Percentiles rank a stretch among this genome's conserved stretches.
These are phyloP conservation scores for Zygoascus bituminiphila DNA, from an alignment of 805 yeast species.

Conservation along the genomic window DNA sequence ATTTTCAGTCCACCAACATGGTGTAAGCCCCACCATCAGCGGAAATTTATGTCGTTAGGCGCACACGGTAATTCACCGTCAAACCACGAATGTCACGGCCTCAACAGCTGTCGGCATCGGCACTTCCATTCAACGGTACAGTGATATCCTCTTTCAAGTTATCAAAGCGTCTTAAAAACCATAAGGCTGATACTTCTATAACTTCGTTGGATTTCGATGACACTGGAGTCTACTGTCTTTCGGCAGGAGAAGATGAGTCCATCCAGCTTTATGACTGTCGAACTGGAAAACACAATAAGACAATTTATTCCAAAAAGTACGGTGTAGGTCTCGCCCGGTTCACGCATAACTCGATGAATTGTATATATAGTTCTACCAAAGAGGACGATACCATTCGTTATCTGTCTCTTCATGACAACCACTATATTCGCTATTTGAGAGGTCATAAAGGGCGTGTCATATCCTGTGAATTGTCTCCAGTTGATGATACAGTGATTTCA, in stretches of 20 bases:
- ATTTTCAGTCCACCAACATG: too few species aligned
- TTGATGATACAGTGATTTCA: constrained; percentile 53
- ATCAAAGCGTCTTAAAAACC: constrained; percentile 44
- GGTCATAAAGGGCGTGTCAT: constrained; percentile 80
- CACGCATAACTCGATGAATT: constrained; percentile 62
- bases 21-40: too few species aligned
- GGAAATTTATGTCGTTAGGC: too few species aligned
- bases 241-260: constrained; percentile 82
- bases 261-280: constrained; percentile 77
- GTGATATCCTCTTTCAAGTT: constrained; percentile 28
- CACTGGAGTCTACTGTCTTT: constrained; percentile 65
- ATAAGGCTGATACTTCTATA: constrained; percentile 26
- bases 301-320: constrained; percentile 78
- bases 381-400: constrained; percentile 61
- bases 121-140: constrained; percentile 12
- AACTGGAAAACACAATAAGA: constrained; percentile 50
- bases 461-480: constrained; percentile 64
- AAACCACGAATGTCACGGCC: neutral
- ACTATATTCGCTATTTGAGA: constrained; percentile 72
- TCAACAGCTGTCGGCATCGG: constrained; percentile 8
- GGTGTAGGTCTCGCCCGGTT: constrained; percentile 85
- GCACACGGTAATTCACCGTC: too few species aligned
- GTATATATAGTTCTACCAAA: constrained; percentile 78
- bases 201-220: constrained; percentile 63
- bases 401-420: constrained; percentile 66